These are phyloP conservation scores for Phalaenopsis aphrodite DNA, from an alignment of 106 monocot species.

Conservation along the genomic window DNA sequence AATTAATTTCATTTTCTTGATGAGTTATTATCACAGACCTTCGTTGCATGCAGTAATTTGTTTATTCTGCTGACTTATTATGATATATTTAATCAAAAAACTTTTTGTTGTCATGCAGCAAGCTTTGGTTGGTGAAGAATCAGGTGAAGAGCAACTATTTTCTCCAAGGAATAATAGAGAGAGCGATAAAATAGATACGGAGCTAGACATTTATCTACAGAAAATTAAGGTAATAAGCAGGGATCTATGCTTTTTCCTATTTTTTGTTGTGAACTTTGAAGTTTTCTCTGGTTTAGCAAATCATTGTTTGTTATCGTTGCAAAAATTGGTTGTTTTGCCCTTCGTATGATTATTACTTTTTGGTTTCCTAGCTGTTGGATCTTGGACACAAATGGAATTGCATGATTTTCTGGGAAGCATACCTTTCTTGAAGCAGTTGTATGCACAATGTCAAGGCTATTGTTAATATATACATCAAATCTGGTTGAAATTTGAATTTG, in stretches of 20 bases:
- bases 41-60: background rate
- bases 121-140: conserved; percentile 86
- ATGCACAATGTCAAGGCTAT: background rate
- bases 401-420: background rate
- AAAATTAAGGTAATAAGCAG: conserved; percentile 37
- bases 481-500: background rate
- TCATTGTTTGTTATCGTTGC: background rate
- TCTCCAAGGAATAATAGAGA: conserved; percentile 25
- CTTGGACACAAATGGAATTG: background rate
- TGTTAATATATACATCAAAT: background rate
- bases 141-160: conserved; percentile 85
- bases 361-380: background rate
- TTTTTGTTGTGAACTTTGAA: background rate
- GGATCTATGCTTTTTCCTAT: background rate
- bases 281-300: background rate
- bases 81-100: background rate
- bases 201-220: conserved; percentile 60
- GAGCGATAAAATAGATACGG: conserved; percentile 46
- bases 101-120: conserved; percentile 39
- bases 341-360: background rate
- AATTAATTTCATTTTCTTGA: background rate
- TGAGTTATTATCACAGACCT: background rate
- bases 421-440: background rate
- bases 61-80: background rate
- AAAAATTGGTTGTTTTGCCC: background rate